phyloP scores from a whole-genome alignment of 2,329 filamentous ascomycete species.

The Phyllosticta citrichinensis region DNA sequence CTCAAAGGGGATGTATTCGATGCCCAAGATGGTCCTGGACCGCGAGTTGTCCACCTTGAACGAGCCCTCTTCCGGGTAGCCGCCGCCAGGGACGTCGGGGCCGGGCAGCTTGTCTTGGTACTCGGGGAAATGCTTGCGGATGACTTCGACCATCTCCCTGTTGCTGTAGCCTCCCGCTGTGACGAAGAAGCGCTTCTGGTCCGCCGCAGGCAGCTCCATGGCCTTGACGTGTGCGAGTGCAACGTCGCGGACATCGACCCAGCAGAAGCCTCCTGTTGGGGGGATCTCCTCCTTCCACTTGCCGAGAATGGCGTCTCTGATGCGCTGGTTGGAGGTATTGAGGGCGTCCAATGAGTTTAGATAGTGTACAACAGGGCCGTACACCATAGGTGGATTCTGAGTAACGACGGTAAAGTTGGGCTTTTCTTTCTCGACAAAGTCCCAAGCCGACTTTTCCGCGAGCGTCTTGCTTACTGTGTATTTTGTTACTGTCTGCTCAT shows the following conservation, averaged over 20 bases:
- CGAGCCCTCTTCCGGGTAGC: slow-evolving; percentile 38
- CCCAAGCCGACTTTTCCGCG: slow-evolving; percentile 45
- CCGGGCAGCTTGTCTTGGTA: slow-evolving; percentile 40
- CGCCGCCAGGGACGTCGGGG: slow-evolving; percentile 19
- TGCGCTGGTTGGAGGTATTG: slow-evolving; percentile 63
- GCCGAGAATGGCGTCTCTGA: slow-evolving; percentile 54
- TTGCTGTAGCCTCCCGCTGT: slow-evolving; percentile 53
- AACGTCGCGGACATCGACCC: slow-evolving; percentile 45
- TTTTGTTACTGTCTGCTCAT: background rate
- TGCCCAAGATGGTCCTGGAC: slow-evolving; percentile 46
- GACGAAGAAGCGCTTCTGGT: slow-evolving; percentile 55
- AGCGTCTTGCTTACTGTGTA: slow-evolving; percentile 49
- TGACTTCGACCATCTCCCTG: slow-evolving; percentile 46
- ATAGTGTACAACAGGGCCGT: slow-evolving; percentile 46
- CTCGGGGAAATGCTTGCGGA: slow-evolving; percentile 46
- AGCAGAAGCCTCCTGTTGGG: slow-evolving; percentile 44
- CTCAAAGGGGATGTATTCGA: slow-evolving; percentile 50
- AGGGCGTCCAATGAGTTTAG: slow-evolving; percentile 52
- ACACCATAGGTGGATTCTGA: slow-evolving; percentile 41
- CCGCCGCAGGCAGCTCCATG: slow-evolving; percentile 44
- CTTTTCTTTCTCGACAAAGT: slow-evolving; percentile 42
- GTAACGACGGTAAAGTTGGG: slow-evolving; percentile 40
- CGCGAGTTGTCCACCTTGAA: slow-evolving; percentile 48
- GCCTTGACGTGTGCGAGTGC: slow-evolving; percentile 55
- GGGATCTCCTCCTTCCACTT: slow-evolving; percentile 48